These are phyloP conservation scores for Ceratobasidium sp. DNA, from an alignment of 1,284 basidiomycete genomes.

Conservation along the genomic window DNA sequence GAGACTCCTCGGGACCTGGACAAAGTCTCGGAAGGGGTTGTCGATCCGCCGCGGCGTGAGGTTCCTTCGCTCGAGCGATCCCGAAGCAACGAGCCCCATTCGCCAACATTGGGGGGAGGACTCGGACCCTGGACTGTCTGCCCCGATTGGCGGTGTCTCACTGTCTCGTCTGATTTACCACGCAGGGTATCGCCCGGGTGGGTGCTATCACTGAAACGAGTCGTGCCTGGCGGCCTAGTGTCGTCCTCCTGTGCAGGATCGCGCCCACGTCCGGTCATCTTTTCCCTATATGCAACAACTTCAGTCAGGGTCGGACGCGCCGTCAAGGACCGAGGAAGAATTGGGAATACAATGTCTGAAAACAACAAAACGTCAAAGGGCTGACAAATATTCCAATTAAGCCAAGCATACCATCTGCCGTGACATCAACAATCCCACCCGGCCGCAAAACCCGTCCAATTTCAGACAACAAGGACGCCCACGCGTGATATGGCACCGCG, in stretches of 20 bases:
- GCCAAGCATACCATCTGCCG: slow-evolving; percentile 33
- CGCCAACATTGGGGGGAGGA: not conserved
- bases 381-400: not conserved
- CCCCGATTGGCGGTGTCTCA: not conserved
- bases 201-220: not conserved
- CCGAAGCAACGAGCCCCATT: not conserved
- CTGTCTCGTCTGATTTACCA: slow-evolving; percentile 29
- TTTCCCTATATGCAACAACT: slow-evolving; percentile 6
- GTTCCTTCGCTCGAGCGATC: slow-evolving; percentile 15
- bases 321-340: slow-evolving; percentile 18
- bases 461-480: slow-evolving; percentile 19
- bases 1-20: not conserved
- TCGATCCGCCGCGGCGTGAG: slow-evolving; percentile 1
- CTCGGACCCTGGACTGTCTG: not conserved
- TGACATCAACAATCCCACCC: slow-evolving; percentile 33
- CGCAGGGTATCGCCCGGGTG: slow-evolving; percentile 7
- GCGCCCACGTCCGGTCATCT: not conserved
- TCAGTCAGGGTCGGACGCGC: slow-evolving; percentile 18
- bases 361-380: not conserved
- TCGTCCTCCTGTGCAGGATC: not conserved
- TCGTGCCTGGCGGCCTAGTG: not conserved
- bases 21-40: slow-evolving; percentile 19
- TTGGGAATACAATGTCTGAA: slow-evolving; percentile 39
- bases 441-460: slow-evolving; percentile 35
- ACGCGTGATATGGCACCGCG: slow-evolving; percentile 27